Evolutionary conservation across 2,329 filamentous ascomycete species (phyloP).

Genomic region (Hymenoscyphus scutula): DNA sequence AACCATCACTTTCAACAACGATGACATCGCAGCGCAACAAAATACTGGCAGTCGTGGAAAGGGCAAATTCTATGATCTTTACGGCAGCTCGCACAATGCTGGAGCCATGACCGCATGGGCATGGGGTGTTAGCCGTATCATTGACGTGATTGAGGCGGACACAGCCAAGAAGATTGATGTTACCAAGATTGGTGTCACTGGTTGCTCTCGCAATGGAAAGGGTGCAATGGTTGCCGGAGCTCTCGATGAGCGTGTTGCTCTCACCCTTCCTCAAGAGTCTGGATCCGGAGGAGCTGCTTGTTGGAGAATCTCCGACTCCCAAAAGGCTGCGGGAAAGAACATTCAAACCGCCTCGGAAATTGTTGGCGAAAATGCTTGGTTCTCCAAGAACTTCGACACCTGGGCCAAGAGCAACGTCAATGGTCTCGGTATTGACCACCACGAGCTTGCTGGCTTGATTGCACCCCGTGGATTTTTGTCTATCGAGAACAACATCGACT

Average conservation of each 20-base stretch:
- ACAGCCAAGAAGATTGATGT: slow-evolving; percentile 47
- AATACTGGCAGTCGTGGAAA: slow-evolving; percentile 48
- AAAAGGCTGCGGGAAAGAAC: slow-evolving; percentile 52
- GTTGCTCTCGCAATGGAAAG: slow-evolving; percentile 64
- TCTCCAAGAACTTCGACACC: slow-evolving; percentile 53
- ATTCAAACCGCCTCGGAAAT: slow-evolving; percentile 61
- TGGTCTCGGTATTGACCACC: slow-evolving; percentile 54
- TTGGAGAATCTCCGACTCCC: slow-evolving; percentile 54
- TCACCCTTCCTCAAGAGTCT: slow-evolving; percentile 62
- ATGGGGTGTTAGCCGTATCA: slow-evolving; percentile 59
- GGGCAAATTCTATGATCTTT: slow-evolving; percentile 59
- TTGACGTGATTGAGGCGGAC: slow-evolving; percentile 55
- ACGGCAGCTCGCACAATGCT: slow-evolving; percentile 53
- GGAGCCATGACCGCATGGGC: slow-evolving; percentile 61
- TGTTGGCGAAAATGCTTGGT: slow-evolving; percentile 62
- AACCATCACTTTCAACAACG: slow-evolving; percentile 58
- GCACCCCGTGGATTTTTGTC: slow-evolving; percentile 56
- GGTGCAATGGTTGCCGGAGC: slow-evolving; percentile 61
- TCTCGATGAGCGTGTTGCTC: slow-evolving; percentile 55
- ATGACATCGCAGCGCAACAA: slow-evolving; percentile 53
- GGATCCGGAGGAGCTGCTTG: slow-evolving; percentile 60
- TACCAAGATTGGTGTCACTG: slow-evolving; percentile 54
- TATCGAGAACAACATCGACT: slow-evolving; percentile 53
- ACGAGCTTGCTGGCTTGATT: slow-evolving; percentile 56
- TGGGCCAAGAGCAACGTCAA: slow-evolving; percentile 45